Evolutionary conservation across 2,329 filamentous ascomycete genomes (phyloP).

Genomic region (Cylindrodendrum hubeiense): DNA sequence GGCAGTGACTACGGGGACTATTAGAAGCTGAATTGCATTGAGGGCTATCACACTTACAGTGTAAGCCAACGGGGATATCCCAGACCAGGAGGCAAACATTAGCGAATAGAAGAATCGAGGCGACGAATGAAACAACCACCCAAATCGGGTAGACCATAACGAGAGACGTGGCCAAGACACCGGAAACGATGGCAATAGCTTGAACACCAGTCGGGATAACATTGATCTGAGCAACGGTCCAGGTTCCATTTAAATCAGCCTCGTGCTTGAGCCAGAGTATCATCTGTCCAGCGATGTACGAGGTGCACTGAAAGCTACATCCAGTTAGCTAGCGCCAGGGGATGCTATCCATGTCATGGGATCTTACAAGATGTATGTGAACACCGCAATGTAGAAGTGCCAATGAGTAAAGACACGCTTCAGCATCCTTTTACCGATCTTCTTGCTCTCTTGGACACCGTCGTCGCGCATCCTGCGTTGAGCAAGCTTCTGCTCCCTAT

Average conservation of each 20-base stretch:
- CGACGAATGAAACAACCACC: conserved; percentile 44
- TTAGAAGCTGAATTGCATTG: too few species aligned
- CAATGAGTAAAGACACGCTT: conserved; percentile 42
- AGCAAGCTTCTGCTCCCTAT: conserved; percentile 41
- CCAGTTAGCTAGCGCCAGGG: not conserved
- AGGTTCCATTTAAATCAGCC: conserved; percentile 28
- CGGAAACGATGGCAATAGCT: conserved; percentile 46
- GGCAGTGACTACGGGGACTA: too few species aligned
- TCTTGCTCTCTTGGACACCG: conserved; percentile 35
- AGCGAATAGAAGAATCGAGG: conserved; percentile 37
- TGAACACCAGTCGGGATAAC: conserved; percentile 41
- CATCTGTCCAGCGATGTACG: conserved; percentile 43
- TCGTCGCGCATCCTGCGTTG: conserved; percentile 41
- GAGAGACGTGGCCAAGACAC: not conserved
- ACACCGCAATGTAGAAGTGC: conserved; percentile 44
- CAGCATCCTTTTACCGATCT: conserved; percentile 42
- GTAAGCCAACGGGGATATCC: conserved; percentile 37
- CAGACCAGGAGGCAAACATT: conserved; percentile 38
- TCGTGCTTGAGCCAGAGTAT: conserved; percentile 44
- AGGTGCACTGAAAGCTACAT: conserved; percentile 37
- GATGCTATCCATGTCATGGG: not conserved
- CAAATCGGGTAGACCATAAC: conserved; percentile 36
- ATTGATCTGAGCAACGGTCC: conserved; percentile 42
- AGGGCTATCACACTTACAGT: too few species aligned
- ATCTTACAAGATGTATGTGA: conserved; percentile 38